phyloP scores from a whole-genome alignment of 108 stramenopile species.

The Cyclotella atomus region DNA sequence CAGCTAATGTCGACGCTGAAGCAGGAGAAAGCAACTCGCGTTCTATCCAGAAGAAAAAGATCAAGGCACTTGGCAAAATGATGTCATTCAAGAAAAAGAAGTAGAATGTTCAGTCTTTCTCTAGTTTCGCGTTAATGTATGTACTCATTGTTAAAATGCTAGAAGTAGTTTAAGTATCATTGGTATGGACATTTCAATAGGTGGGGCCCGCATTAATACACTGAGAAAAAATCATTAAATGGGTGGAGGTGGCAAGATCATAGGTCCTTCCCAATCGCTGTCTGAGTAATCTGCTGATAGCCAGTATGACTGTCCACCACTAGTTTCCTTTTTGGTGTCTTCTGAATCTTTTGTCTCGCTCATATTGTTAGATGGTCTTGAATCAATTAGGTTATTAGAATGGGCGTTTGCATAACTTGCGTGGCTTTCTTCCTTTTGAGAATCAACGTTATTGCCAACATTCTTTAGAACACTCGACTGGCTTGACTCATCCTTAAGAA shows the following conservation, averaged over 20 bases:
- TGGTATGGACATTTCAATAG: no score
- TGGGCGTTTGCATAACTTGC: no score
- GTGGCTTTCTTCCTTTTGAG: no score
- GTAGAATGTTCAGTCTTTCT: not conserved
- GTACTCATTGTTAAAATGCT: no score
- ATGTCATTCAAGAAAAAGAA: slow-evolving; percentile 31
- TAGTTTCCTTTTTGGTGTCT: not conserved
- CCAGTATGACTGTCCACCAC: slow-evolving; percentile 17
- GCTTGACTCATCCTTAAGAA: not conserved
- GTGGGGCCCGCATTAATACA: no score
- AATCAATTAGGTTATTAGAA: no score
- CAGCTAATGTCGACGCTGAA: not conserved
- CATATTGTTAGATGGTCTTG: no score
- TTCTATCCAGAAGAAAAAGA: slow-evolving; percentile 16
- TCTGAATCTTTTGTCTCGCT: not conserved
- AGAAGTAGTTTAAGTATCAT: no score
- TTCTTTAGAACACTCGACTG: not conserved
- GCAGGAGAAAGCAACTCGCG: not conserved
- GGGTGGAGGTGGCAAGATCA: slow-evolving; percentile 46
- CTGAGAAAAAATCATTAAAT: no score
- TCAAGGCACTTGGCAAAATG: slow-evolving; percentile 26
- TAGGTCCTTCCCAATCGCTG: slow-evolving; percentile 51
- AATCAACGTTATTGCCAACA: not conserved
- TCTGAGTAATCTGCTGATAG: slow-evolving; percentile 34
- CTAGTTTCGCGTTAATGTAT: no score